Evolutionary conservation across 371 early-diverging fungal genomes (phyloP).

Genomic region (Mortierella sp.): DNA sequence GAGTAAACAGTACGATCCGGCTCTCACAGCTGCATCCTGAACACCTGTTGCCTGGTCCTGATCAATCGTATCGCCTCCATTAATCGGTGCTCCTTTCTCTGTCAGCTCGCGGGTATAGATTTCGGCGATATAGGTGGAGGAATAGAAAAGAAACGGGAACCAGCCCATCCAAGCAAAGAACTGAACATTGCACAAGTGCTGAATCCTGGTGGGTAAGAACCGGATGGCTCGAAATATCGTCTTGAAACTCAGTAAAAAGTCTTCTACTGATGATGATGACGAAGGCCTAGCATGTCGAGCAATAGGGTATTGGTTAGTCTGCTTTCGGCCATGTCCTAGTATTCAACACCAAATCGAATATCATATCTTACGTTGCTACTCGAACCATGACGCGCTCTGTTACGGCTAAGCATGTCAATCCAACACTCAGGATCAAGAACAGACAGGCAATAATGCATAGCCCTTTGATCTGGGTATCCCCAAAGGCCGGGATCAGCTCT

Average conservation of each 20-base stretch:
- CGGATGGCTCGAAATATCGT: conserved; percentile 56
- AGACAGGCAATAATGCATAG: conserved; percentile 79
- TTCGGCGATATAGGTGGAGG: conserved; percentile 83
- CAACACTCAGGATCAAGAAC: conserved; percentile 69
- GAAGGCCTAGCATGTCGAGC: conserved; percentile 13
- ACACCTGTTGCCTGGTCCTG: conserved; percentile 56
- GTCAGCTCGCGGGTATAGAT: conserved; percentile 57
- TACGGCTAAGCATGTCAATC: conserved; percentile 75
- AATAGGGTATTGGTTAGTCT: not conserved
- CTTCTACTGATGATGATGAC: conserved; percentile 4
- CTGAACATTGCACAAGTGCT: conserved; percentile 86
- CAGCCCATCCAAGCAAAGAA: conserved; percentile 96
- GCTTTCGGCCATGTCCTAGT: not conserved
- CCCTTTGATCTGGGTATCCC: conserved; percentile 85
- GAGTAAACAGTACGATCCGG: conserved; percentile 87
- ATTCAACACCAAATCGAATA: not conserved
- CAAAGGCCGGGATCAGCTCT: conserved; percentile 75
- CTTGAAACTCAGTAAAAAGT: conserved; percentile 38
- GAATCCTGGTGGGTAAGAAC: conserved; percentile 77
- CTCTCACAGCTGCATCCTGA: conserved; percentile 79
- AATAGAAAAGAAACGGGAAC: conserved; percentile 96
- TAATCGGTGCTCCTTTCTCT: conserved; percentile 13
- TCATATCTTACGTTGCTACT: conserved; percentile 35
- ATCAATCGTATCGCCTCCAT: conserved; percentile 10
- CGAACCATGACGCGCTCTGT: conserved; percentile 60